phyloP scores from a whole-genome alignment of 2,329 filamentous ascomycete genomes.

The Fusarium anguioides region DNA sequence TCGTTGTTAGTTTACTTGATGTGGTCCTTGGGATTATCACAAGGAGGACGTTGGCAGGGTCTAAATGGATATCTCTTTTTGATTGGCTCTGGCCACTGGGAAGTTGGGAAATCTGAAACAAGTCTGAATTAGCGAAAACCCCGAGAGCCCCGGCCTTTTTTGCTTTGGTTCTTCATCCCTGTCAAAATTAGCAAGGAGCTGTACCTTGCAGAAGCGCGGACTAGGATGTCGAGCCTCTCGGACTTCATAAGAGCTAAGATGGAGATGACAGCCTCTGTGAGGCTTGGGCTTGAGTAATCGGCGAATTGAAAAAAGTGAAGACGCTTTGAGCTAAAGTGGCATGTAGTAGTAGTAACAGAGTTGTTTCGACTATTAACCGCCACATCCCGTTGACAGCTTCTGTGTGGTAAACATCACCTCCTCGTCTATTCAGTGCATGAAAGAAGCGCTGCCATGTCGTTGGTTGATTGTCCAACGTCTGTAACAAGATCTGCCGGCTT shows the following conservation, averaged over 20 bases:
- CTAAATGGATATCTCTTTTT: not conserved
- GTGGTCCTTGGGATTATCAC: conserved; percentile 10
- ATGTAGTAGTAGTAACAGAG: not conserved
- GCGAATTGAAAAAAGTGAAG: not conserved
- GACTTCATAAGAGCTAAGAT: not conserved
- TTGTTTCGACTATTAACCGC: conserved; percentile 13
- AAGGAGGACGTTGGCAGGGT: conserved; percentile 2
- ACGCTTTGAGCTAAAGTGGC: not conserved
- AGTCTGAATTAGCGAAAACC: conserved; percentile 27
- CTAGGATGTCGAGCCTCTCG: conserved; percentile 12
- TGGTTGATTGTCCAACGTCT: conserved; percentile 16
- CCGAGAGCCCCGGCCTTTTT: conserved; percentile 4
- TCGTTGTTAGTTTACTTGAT: not conserved
- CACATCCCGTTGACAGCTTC: not conserved
- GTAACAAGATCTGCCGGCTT: conserved; percentile 21
- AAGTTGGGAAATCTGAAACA: conserved; percentile 33
- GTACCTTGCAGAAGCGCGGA: conserved; percentile 36
- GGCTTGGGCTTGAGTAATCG: not conserved
- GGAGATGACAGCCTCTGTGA: not conserved
- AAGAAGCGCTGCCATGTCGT: conserved; percentile 9
- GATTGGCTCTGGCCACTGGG: conserved; percentile 26
- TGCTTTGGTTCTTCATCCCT: conserved; percentile 1
- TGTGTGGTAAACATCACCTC: conserved; percentile 5
- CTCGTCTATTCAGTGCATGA: conserved; percentile 1
- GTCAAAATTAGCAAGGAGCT: conserved; percentile 28